Evolutionary conservation across 768 basidiomycete species (phyloP).

Genomic region (Termitomyces sp.): DNA sequence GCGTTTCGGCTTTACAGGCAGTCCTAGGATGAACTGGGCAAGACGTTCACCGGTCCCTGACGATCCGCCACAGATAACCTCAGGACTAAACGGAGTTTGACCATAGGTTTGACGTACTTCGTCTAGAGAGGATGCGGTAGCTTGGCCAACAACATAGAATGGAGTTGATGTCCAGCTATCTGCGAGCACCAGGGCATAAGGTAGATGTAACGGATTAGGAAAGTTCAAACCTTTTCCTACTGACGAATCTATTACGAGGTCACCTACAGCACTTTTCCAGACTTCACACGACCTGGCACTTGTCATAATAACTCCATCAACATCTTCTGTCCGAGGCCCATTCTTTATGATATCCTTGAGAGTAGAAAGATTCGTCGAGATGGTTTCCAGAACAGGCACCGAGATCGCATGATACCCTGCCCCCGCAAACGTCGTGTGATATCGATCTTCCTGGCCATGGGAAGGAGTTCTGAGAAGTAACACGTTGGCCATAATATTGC

Average conservation of each 20-base stretch:
- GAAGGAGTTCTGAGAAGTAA: constrained; percentile 41
- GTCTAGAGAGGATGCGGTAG: constrained; percentile 48
- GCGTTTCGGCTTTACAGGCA: constrained; percentile 20
- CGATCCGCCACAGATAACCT: constrained; percentile 36
- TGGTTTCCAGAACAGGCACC: constrained; percentile 71
- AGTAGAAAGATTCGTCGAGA: constrained; percentile 39
- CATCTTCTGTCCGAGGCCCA: constrained; percentile 28
- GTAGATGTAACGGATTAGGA: background rate
- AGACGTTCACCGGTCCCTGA: constrained; percentile 69
- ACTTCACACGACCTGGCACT: constrained; percentile 76
- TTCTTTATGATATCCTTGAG: constrained; percentile 38
- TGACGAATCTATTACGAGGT: constrained; percentile 8
- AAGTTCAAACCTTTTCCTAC: constrained; percentile 11
- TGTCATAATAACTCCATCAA: constrained; percentile 69
- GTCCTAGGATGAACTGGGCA: constrained; percentile 54
- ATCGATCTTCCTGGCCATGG: constrained; percentile 45
- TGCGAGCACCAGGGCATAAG: constrained; percentile 14
- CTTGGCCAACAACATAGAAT: constrained; percentile 76
- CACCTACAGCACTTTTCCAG: constrained; percentile 44
- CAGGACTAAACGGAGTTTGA: constrained; percentile 20
- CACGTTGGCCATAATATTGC: constrained; percentile 27
- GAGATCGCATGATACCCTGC: constrained; percentile 50
- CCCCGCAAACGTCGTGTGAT: constrained; percentile 44
- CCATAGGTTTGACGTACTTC: constrained; percentile 25
- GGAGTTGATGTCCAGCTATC: constrained; percentile 52